Base-by-base conservation (phyloP, 1,284 basidiomycete genomes). In the Schizophyllum amplum region DNA sequence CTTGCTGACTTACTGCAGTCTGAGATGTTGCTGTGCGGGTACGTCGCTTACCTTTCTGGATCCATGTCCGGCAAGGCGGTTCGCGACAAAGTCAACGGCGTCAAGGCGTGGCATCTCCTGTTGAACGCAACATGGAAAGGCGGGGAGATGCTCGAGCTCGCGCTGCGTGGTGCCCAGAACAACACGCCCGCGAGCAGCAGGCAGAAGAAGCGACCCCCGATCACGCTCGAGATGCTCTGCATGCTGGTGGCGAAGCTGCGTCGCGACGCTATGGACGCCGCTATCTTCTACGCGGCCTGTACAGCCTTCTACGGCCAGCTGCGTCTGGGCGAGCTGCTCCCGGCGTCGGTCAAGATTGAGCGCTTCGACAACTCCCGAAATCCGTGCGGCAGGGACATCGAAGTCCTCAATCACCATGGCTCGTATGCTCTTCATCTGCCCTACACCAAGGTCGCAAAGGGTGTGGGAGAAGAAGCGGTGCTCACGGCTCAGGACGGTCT, bases 41-140 rank as follows among this genome's bases (percentile, higher is more conserved):
- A 60, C 50, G 53, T 52, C 23, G 24, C 58, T 11, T 25, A 59
- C 11, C 47, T 56, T 17, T 24, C 51, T 3, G 57, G 57, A 9
- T 20, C 24, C n/a, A 47, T 57, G 26, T 22, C 55, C 0, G 58
- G 57, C 1, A 48, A 52, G 13, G 55, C 54, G 0, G 53, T 64
- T 0, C 54, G 58, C 5, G 46, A 26, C 0, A 61, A 57, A 59
- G 55, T 64, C 53, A 59, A 55, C 2, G 59, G 57, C 0, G 17
- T 64, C n/a, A 55, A 59, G 22, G 54, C 56, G 0, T 62, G 61
- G 61, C 63, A 64, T 47, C 53, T 58, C 47, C 5, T 58, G 4
- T 47, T 55, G 56, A 46, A 57, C 52, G 62, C 62, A 0, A 46
- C 53, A 0, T 64, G 62, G 62, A 15, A 60, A 0, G 61, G 62